Evolutionary conservation across 805 yeast genomes (phyloP).

Genomic region (Diddensiella santjacobensis): DNA sequence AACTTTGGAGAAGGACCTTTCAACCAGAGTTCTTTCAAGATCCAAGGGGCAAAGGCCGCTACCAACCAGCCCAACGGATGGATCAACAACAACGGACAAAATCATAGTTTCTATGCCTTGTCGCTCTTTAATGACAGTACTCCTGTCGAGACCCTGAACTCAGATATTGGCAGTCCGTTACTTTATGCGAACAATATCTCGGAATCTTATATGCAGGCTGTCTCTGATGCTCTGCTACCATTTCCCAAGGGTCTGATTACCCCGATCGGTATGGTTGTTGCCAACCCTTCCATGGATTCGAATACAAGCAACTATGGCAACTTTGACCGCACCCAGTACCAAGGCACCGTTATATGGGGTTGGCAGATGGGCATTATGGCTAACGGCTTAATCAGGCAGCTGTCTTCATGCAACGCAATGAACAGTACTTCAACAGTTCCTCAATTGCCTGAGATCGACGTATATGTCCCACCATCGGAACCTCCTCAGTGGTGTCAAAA

Average conservation of each 20-base stretch:
- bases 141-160: slow-evolving; percentile 8
- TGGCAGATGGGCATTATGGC: slow-evolving; percentile 16
- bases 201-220: slow-evolving; percentile 11
- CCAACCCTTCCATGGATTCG: slow-evolving; percentile 12
- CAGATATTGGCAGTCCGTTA: slow-evolving; percentile 9
- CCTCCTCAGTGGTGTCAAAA: slow-evolving; percentile 11
- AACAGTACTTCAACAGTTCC: not conserved
- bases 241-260: slow-evolving; percentile 13
- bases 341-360: slow-evolving; percentile 13
- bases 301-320: slow-evolving; percentile 10
- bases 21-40: slow-evolving; percentile 4
- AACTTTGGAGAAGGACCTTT: slow-evolving; percentile 11
- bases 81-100: slow-evolving; percentile 2
- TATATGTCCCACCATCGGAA: not conserved
- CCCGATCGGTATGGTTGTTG: slow-evolving; percentile 14
- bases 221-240: slow-evolving; percentile 9
- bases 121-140: slow-evolving; percentile 10
- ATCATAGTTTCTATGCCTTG: slow-evolving; percentile 8
- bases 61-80: not conserved
- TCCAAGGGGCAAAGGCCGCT: slow-evolving; percentile 1
- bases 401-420: slow-evolving; percentile 7
- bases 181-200: slow-evolving; percentile 10
- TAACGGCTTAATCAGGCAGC: slow-evolving; percentile 6
- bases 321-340: slow-evolving; percentile 11
- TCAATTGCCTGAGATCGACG: slow-evolving; percentile 7